Percentiles rank a stretch among this genome's conserved stretches.
Conservation (phyloP, 345 rosid species). For the Rubroshorea leprosula region DNA sequence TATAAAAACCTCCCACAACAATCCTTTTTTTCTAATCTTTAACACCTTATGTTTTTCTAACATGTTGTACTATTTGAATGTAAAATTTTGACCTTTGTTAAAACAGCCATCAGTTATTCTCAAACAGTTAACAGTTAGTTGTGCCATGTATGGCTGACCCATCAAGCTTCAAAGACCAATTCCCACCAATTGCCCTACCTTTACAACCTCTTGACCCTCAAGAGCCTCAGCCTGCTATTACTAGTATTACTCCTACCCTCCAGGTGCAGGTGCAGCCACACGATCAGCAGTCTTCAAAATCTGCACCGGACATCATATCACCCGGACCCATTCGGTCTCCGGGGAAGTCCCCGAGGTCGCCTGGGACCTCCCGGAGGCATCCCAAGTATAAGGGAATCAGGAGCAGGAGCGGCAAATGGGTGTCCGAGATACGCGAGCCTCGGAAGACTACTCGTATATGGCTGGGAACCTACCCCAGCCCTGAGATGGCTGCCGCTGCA, state of each 20-base stretch:
- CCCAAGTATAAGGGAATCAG: conserved; percentile 64
- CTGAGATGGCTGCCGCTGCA: conserved; percentile 82
- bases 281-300: not conserved
- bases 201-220: conserved; percentile 2
- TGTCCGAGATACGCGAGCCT: conserved; percentile 77
- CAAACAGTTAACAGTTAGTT: no score
- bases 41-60: no score
- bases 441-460: conserved; percentile 63
- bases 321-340: conserved; percentile 22
- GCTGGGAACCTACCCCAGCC: conserved; percentile 65
- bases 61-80: no score
- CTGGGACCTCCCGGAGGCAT: conserved; percentile 24
- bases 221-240: no score
- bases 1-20: no score
- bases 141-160: conserved; percentile 32
- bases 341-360: conserved; percentile 11
- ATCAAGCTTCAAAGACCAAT: conserved; percentile 10
- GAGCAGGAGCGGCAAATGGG: conserved; percentile 70
- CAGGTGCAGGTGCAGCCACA: conserved; percentile 7
- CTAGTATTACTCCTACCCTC: no score
- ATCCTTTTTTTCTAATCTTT: no score
- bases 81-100: no score
- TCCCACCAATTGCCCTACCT: conserved; percentile 14
- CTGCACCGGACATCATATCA: conserved; percentile 14
- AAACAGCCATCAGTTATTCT: no score